Base-by-base conservation (phyloP, 2,329 filamentous ascomycete genomes). In the Rosellinia necatrix region DNA sequence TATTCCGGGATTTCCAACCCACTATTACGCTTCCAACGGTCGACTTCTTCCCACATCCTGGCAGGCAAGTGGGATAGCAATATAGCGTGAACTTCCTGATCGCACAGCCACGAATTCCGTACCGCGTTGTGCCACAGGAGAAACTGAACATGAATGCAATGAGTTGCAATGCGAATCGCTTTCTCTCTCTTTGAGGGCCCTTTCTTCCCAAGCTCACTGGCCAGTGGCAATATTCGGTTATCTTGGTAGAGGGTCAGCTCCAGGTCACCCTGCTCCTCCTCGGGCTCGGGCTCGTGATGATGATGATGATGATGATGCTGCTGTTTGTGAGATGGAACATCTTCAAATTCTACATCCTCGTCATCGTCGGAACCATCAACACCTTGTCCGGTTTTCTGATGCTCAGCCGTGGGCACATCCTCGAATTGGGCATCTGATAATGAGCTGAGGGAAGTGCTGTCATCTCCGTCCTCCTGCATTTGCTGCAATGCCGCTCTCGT, bases 71-170 rank as follows among this genome's bases (percentile, higher is more conserved):
- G 87, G n/a, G 86, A 84, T 3, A 94, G 79, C 69, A 97, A 78
- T 13, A 86, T 88, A 9, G 86, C 84, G 59, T 94, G 90, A 0
- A 96, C 79, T 59, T 89, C 83, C 3, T 81, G 72, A 65, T 97
- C 90, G 64, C 90, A 90, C 17, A 92, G 75, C 88, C 93, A 97
- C 0, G 84, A 79, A 70, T 97, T 97, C 37, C 90, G 85, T 12
- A 94, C 74, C 0, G 90, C 84, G 68, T 97, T 97, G 70, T 97
- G 92, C 81, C 89, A 97, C 57, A 99, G 81, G 13, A 99, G 77
- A 49, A 86, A 84, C 70, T 96, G 87, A 2, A 97, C 92, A 72
- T 99, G 94, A 64, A 96, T 81, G 64, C 90, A 90, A 72, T 99
- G 94, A 0, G 91, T 92, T 3, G 86, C 81, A 29, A 87, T 82